Conservation (phyloP, 2,329 filamentous ascomycete species). For the Sporothrix pallida region DNA sequence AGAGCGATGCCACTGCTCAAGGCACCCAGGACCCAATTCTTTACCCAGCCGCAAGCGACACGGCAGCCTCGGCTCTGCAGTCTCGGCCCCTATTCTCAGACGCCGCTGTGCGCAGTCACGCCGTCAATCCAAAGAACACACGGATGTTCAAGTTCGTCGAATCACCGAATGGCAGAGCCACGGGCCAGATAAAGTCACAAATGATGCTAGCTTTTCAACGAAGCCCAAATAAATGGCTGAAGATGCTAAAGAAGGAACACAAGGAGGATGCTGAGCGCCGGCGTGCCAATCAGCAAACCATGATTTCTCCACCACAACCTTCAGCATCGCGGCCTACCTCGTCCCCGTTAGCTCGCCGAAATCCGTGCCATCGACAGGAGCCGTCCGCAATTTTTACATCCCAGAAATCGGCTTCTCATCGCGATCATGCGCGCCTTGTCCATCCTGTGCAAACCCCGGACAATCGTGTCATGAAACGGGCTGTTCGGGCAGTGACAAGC, state of each 20-base stretch:
- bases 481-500: not conserved
- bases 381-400: conserved; percentile 22
- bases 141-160: no score
- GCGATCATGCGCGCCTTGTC: not conserved
- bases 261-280: conserved; percentile 51
- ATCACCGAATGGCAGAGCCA: no score
- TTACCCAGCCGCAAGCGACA: conserved; percentile 50
- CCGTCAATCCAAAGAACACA: no score
- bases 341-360: conserved; percentile 46
- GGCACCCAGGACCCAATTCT: conserved; percentile 59
- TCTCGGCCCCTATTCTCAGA: conserved; percentile 59
- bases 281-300: conserved; percentile 49
- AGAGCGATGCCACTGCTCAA: conserved; percentile 26
- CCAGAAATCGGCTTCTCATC: not conserved
- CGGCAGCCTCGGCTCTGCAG: conserved; percentile 46
- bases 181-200: not conserved
- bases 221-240: conserved; percentile 56
- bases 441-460: conserved; percentile 22
- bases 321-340: not conserved
- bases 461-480: conserved; percentile 33
- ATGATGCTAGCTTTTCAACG: conserved; percentile 54
- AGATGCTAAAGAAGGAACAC: conserved; percentile 54
- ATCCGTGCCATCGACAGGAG: conserved; percentile 39
- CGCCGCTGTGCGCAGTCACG: no score
- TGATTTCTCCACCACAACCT: conserved; percentile 47